Conservation (phyloP, 2,329 filamentous ascomycete genomes). For the Fusarium concolor region DNA sequence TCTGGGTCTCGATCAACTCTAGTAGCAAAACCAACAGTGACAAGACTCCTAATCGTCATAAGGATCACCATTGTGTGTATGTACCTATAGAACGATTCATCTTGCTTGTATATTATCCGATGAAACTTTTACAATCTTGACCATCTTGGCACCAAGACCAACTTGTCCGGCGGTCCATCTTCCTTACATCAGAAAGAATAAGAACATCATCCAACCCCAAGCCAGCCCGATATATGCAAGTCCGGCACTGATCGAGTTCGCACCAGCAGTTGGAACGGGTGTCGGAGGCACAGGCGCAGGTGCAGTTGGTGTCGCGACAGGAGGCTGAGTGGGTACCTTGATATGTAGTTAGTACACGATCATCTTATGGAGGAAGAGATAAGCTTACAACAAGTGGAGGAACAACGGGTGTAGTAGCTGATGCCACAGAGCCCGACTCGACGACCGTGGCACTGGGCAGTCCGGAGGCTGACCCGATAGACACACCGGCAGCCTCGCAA, state of each 20-base stretch:
- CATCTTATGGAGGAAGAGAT: rapidly evolving
- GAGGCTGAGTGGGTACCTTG: background rate
- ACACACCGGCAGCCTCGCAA: conserved; percentile 10
- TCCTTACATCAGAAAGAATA: conserved; percentile 8
- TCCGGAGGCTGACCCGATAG: background rate
- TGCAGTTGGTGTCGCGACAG: background rate
- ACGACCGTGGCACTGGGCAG: no score
- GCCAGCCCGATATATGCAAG: conserved; percentile 4
- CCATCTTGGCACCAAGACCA: no score
- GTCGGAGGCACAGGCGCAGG: background rate
- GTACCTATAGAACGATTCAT: background rate
- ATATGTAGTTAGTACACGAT: background rate
- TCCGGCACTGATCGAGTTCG: background rate
- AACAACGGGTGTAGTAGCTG: background rate
- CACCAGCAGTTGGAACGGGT: conserved; percentile 24
- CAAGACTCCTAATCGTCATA: background rate
- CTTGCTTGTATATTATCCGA: background rate
- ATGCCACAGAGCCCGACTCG: no score
- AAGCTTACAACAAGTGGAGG: conserved; percentile 14
- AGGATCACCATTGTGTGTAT: background rate
- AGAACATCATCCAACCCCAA: background rate
- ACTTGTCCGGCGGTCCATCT: background rate
- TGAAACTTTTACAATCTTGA: no score
- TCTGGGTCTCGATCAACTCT: no score
- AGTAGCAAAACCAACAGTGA: rapidly evolving